phyloP scores from a whole-genome alignment of 2,329 filamentous ascomycete genomes.

The Aspergillus calidoustus region DNA sequence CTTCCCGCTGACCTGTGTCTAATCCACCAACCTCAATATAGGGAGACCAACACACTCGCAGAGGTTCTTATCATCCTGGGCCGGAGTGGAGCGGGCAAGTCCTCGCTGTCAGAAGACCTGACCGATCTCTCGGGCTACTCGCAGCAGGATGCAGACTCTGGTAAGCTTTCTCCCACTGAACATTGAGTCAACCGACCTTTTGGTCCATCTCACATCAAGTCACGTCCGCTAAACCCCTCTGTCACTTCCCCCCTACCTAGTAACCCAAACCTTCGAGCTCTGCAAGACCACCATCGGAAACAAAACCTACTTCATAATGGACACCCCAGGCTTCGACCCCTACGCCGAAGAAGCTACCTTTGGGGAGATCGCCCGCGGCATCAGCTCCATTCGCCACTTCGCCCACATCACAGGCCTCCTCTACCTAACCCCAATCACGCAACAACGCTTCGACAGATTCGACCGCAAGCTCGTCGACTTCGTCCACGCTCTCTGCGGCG shows the following conservation, averaged over 20 bases:
- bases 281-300: conserved; percentile 5
- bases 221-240: not conserved
- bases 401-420: conserved; percentile 7
- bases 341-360: not conserved
- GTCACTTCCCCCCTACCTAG: not conserved
- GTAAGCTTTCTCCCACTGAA: not conserved
- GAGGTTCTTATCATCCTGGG: conserved; percentile 8
- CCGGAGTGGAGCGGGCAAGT: conserved; percentile 10
- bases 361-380: conserved; percentile 5
- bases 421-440: conserved; percentile 9
- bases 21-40: not conserved
- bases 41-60: conserved; percentile 1
- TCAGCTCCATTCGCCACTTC: conserved; percentile 5
- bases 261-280: conserved; percentile 3
- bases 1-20: no score
- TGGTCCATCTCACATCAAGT: no score
- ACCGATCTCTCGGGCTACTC: conserved; percentile 9
- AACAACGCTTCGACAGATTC: conserved; percentile 6
- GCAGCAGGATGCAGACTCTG: conserved; percentile 7
- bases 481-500: conserved; percentile 2
- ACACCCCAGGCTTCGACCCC: conserved; percentile 12
- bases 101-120: conserved; percentile 12
- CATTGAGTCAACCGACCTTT: no score
- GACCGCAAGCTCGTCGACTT: conserved; percentile 12
- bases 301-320: conserved; percentile 10